These are phyloP conservation scores for Chenopodium quinoa DNA, from an alignment of 148 eudicot genomes.

Conservation along the genomic window DNA sequence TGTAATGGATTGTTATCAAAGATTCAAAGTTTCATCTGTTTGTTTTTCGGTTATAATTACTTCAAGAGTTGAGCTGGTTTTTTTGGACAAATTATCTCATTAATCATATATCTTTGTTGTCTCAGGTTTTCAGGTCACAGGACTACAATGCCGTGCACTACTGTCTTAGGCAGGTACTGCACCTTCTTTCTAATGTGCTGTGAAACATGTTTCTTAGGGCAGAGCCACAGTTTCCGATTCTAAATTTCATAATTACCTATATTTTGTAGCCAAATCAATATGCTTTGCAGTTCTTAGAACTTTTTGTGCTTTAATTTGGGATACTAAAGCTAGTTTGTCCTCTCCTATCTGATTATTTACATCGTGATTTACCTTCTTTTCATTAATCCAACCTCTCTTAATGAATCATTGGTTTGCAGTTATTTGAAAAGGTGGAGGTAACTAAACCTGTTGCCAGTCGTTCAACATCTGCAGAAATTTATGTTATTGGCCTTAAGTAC, in stretches of 20 bases:
- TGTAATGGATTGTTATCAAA: background rate
- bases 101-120: background rate
- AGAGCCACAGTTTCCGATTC: background rate
- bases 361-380: background rate
- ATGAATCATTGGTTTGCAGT: conserved; percentile 41
- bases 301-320: background rate
- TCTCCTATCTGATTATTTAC: background rate
- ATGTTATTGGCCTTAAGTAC: conserved; percentile 63
- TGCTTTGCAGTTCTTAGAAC: background rate
- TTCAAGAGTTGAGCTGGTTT: background rate
- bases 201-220: background rate
- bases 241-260: background rate
- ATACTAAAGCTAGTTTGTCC: background rate
- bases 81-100: background rate
- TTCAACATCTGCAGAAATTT: conserved; percentile 91
- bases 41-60: background rate
- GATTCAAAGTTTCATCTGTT: background rate
- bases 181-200: background rate
- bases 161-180: conserved; percentile 84
- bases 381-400: background rate
- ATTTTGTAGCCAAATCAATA: background rate
- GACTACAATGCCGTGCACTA: conserved; percentile 88
- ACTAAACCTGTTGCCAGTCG: conserved; percentile 94
- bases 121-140: conserved; percentile 93
- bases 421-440: conserved; percentile 92